Evolutionary conservation across 352 stramenopile genomes (phyloP), one percentile per base, ranked within the genome.

Genomic region (Stramenopiles sp.): DNA sequence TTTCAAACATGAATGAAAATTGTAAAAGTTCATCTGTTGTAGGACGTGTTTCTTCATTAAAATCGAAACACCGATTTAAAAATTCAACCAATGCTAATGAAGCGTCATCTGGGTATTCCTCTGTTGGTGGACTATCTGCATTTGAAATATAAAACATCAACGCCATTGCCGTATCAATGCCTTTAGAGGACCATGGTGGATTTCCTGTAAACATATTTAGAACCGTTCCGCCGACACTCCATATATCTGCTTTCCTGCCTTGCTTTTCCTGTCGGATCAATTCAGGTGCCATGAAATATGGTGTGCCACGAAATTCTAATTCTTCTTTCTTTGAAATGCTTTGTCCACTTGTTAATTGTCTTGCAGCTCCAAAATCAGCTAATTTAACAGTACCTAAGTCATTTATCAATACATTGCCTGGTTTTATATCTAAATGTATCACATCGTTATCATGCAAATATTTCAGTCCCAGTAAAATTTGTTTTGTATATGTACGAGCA

Each of bases 351-450:
- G 89, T 86, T 23, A 90, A 81, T 33, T 76, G 65, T 1, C 87
- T 78, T 38, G 92, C 97, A 6, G 92, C 90, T 7, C 94, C 93
- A 85, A 97, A 97, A 82, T 97, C 93, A 1, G 92, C 92, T 29
- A 97, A 85, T 81, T 97, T 98, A 31, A 97, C 92, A 27, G 91
- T 84, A 33, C 94, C 94, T 78, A 92, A 87, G 80, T 97, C 91
- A 80, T 95, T 93, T 6, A 98, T 91, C 31, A 98, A 85, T 78
- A 98, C 91, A 79, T 98, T 98, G 31, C 87, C 88, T 1, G 88
- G 87, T 86, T 91, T 91, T 77, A 91, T 87, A 78, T 91, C 87
- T 27, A 86, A 76, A 83, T 97, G 92, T 0, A 92, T 88, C 78
- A 97, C 93, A 0, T 88, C 84, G 30, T 92, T 88, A 7, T 85